A percentile compares a stretch with the other conserved stretches of the same genome.
Evolutionary conservation across 176 grass and related monocot genomes (phyloP).

Genomic region (Carex pumila): DNA sequence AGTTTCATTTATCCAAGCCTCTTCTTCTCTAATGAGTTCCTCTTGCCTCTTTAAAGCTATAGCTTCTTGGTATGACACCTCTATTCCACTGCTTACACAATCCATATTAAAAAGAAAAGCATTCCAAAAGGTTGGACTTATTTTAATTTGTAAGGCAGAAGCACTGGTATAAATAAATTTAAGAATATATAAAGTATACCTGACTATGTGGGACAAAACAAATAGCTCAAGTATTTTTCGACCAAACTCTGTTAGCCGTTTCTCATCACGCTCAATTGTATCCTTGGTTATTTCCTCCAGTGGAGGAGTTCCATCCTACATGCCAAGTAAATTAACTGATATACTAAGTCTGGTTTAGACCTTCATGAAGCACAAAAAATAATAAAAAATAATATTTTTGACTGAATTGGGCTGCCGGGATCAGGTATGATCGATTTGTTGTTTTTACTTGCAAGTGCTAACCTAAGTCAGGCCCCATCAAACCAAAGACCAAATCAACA

Average conservation of each 20-base stretch:
- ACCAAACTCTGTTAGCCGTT: conserved; percentile 69
- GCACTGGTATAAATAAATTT: background rate
- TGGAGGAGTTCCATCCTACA: conserved; percentile 68
- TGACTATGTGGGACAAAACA: conserved; percentile 82
- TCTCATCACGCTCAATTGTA: conserved; percentile 79
- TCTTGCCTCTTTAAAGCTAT: conserved; percentile 97
- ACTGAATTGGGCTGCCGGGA: conserved; percentile 33
- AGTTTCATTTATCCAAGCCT: conserved; percentile 54
- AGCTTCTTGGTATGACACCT: conserved; percentile 86
- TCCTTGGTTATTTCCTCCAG: conserved; percentile 81
- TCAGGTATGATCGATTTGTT: background rate
- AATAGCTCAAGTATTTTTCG: conserved; percentile 88
- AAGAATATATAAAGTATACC: conserved; percentile 34
- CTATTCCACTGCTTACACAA: conserved; percentile 56
- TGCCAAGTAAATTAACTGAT: conserved; percentile 10
- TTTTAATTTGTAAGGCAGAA: background rate
- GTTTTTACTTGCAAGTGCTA: background rate
- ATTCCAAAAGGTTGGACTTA: background rate
- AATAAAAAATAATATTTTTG: conserved; percentile 13
- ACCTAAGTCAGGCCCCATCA: background rate
- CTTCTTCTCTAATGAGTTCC: conserved; percentile 96
- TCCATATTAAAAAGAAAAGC: background rate
- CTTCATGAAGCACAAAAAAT: conserved; percentile 5
- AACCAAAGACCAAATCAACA: conserved; percentile 6
- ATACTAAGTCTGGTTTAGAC: conserved; percentile 21